These are phyloP conservation scores for peach (Prunus persica) DNA, from an alignment of 306 rosid genomes.

Conservation along the genomic window DNA sequence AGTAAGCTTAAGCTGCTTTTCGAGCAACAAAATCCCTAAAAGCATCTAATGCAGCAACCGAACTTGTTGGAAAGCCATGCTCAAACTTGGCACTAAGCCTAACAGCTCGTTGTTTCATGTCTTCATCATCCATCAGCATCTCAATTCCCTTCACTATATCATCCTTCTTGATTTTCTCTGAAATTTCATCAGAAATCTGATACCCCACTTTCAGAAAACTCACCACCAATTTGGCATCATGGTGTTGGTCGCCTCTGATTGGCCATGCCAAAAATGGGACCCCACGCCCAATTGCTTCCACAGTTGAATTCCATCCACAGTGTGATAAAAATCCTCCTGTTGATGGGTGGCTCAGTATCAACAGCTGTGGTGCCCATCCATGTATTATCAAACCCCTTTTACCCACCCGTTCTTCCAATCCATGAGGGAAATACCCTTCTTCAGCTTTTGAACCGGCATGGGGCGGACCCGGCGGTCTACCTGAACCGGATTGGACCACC, in stretches of 20 bases:
- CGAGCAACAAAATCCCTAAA: conserved; percentile 22
- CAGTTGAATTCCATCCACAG: conserved; percentile 71
- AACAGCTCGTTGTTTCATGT: conserved; percentile 29
- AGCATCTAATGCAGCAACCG: conserved; percentile 45
- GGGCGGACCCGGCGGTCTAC: conserved; percentile 33
- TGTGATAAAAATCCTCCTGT: conserved; percentile 73
- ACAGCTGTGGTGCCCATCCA: conserved; percentile 75
- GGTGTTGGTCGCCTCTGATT: conserved; percentile 55
- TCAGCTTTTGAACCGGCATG: neutral
- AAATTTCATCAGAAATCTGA: conserved; percentile 26
- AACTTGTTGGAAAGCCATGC: conserved; percentile 46
- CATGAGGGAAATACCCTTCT: conserved; percentile 46
- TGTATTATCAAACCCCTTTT: conserved; percentile 53
- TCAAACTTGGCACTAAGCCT: conserved; percentile 32
- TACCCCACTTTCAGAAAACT: conserved; percentile 47
- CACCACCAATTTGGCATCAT: conserved; percentile 47
- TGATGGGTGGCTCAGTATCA: conserved; percentile 68
- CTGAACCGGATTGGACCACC: conserved; percentile 50
- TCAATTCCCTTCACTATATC: conserved; percentile 42
- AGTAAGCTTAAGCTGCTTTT: neutral
- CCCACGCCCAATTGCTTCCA: conserved; percentile 62
- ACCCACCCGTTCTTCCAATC: conserved; percentile 37
- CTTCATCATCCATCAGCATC: conserved; percentile 41
- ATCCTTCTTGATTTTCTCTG: conserved; percentile 31
- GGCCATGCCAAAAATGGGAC: conserved; percentile 70